A percentile compares a stretch with the other conserved stretches of the same genome.
Evolutionary conservation across 2,329 filamentous ascomycete species (phyloP).

Genomic region (Pseudogymnoascus sp.): DNA sequence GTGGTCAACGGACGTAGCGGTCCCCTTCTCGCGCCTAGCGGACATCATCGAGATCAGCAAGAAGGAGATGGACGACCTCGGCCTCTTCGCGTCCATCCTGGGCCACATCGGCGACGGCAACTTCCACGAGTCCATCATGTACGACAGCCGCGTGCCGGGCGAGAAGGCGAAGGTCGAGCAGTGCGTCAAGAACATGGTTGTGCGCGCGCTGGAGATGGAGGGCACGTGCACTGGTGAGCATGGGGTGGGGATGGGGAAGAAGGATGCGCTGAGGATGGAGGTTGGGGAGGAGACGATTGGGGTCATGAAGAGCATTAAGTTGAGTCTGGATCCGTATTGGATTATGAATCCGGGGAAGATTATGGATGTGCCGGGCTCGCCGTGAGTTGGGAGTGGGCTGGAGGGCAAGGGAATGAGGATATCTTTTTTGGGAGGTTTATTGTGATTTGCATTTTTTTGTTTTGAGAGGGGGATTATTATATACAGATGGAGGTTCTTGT

Average conservation of each 20-base stretch:
- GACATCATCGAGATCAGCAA: conserved; percentile 77
- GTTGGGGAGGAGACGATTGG: conserved; percentile 71
- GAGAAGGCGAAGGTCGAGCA: conserved; percentile 69
- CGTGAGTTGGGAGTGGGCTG: neutral
- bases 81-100: conserved; percentile 77
- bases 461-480: neutral
- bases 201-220: conserved; percentile 86
- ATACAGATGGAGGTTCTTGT: neutral
- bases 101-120: conserved; percentile 92
- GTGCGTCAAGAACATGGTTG: conserved; percentile 84
- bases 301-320: conserved; percentile 78
- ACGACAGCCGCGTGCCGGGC: conserved; percentile 58
- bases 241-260: conserved; percentile 79
- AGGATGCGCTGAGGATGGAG: conserved; percentile 68
- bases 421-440: conserved; percentile 1
- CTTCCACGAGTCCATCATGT: conserved; percentile 90
- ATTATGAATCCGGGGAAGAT: conserved; percentile 91
- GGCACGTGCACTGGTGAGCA: conserved; percentile 89
- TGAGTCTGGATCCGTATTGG: conserved; percentile 76
- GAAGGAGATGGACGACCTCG: conserved; percentile 78
- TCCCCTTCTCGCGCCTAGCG: conserved; percentile 66
- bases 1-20: conserved; percentile 79
- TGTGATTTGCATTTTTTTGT: neutral
- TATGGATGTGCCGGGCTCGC: conserved; percentile 52
- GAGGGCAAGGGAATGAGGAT: conserved; percentile 13